These are phyloP conservation scores for Aspergillus awamori DNA, from an alignment of 2,329 filamentous ascomycete genomes.

Conservation along the genomic window DNA sequence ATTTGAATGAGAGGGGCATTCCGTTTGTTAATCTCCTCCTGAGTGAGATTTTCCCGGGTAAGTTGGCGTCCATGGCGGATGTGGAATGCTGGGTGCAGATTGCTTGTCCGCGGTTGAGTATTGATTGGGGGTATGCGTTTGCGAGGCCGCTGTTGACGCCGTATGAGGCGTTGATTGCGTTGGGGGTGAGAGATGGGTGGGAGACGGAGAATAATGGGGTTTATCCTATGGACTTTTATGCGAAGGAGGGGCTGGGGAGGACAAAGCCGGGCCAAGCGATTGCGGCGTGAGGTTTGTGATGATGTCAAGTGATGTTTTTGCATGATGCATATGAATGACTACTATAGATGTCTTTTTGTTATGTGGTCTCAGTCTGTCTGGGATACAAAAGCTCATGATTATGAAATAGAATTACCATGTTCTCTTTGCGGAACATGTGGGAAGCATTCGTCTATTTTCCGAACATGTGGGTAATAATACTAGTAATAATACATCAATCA, in stretches of 20 bases:
- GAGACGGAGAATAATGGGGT: conserved; percentile 62
- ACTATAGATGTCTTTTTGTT: conserved; percentile 2
- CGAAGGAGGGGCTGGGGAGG: conserved; percentile 83
- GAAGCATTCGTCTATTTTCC: conserved; percentile 5
- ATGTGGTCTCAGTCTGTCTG: not conserved
- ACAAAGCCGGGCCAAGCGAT: conserved; percentile 47
- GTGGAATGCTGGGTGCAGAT: conserved; percentile 99
- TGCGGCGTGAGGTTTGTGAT: not conserved
- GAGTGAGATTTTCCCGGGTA: conserved; percentile 95
- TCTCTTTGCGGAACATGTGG: not conserved
- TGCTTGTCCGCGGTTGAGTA: conserved; percentile 92
- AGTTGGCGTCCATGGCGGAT: conserved; percentile 88
- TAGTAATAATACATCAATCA: conserved; percentile 23
- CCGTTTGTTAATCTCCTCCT: conserved; percentile 83
- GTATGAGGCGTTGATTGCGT: conserved; percentile 90
- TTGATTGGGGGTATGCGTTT: conserved; percentile 99
- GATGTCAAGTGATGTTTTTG: not conserved
- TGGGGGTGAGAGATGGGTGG: conserved; percentile 79
- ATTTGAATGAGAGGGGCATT: conserved; percentile 70
- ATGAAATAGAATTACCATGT: conserved; percentile 3
- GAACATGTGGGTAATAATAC: conserved; percentile 11
- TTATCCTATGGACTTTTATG: conserved; percentile 99
- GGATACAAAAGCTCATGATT: conserved; percentile 6
- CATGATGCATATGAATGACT: conserved; percentile 14
- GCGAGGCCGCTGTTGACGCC: conserved; percentile 84